Evolutionary conservation across 805 yeast species (phyloP).

Genomic region (Groenewaldozyma tartarivorans): DNA sequence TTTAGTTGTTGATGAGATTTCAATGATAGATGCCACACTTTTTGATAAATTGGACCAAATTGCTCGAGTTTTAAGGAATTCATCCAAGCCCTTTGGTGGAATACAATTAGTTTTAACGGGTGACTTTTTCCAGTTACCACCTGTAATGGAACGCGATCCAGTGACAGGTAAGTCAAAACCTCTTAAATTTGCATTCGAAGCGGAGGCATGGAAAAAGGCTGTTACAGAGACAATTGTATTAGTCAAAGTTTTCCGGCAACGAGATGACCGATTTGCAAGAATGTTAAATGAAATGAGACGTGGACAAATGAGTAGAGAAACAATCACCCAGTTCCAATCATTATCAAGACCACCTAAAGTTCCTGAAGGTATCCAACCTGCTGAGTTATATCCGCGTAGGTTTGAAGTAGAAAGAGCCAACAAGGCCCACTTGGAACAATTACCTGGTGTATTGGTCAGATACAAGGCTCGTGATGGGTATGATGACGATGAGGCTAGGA

Average conservation of each 20-base stretch:
- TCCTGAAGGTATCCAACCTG: conserved; percentile 74
- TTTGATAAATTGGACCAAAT: conserved; percentile 65
- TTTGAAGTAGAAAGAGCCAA: conserved; percentile 78
- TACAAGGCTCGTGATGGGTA: conserved; percentile 43
- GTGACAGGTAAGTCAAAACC: conserved; percentile 14
- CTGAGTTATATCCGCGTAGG: conserved; percentile 83
- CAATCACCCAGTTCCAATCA: conserved; percentile 38
- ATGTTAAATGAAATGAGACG: conserved; percentile 74
- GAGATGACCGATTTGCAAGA: conserved; percentile 61
- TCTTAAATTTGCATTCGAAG: conserved; percentile 62
- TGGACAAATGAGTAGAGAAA: conserved; percentile 49
- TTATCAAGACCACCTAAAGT: conserved; percentile 49
- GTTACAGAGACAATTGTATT: conserved; percentile 60
- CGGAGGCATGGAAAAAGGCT: conserved; percentile 55
- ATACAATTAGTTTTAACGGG: conserved; percentile 84
- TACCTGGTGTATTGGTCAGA: conserved; percentile 38
- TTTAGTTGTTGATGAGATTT: conserved; percentile 81
- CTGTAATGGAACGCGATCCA: conserved; percentile 39
- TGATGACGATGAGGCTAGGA: conserved; percentile 16
- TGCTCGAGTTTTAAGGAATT: conserved; percentile 46
- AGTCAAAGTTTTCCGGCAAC: conserved; percentile 79
- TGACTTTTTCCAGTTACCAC: conserved; percentile 95
- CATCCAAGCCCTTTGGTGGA: conserved; percentile 76
- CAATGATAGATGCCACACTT: conserved; percentile 81
- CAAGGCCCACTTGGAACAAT: conserved; percentile 34